Conservation (phyloP, 371 early-diverging fungal genomes). For the Batrachochytrium dendrobatidis region DNA sequence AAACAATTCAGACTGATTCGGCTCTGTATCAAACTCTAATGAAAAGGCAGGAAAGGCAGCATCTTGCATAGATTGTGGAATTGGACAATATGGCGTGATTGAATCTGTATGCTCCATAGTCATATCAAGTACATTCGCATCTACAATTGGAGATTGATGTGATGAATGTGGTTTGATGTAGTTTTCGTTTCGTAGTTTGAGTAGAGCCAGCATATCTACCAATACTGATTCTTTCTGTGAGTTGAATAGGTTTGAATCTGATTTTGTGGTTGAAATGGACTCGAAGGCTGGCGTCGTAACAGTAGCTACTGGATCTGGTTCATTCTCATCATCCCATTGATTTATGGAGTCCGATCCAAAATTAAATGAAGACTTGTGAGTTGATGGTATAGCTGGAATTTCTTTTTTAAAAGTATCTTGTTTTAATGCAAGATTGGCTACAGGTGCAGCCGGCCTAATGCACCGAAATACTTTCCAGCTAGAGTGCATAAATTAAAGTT, state of each 20-base stretch:
- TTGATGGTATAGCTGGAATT: too few species aligned
- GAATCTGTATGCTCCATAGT: too few species aligned
- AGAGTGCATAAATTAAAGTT: background rate
- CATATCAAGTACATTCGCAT: background rate
- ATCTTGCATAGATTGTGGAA: too few species aligned
- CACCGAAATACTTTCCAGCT: constrained; percentile 2
- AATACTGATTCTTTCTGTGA: background rate
- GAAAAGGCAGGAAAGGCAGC: constrained; percentile 23
- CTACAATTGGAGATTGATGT: background rate
- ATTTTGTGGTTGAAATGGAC: background rate
- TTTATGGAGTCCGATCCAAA: background rate
- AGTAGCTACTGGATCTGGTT: background rate
- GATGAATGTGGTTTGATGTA: background rate
- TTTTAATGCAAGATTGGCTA: background rate
- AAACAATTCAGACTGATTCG: constrained; percentile 4
- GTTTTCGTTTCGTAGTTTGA: background rate
- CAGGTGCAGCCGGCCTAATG: background rate
- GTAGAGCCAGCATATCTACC: background rate
- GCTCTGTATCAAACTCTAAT: constrained; percentile 21
- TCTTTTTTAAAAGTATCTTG: too few species aligned
- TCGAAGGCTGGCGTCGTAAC: constrained; percentile 1
- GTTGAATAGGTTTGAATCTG: background rate
- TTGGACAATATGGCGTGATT: too few species aligned
- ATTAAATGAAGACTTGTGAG: background rate
- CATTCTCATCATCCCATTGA: background rate